Conservation (phyloP, 2,329 filamentous ascomycete species). For the Penicillium sp. region DNA sequence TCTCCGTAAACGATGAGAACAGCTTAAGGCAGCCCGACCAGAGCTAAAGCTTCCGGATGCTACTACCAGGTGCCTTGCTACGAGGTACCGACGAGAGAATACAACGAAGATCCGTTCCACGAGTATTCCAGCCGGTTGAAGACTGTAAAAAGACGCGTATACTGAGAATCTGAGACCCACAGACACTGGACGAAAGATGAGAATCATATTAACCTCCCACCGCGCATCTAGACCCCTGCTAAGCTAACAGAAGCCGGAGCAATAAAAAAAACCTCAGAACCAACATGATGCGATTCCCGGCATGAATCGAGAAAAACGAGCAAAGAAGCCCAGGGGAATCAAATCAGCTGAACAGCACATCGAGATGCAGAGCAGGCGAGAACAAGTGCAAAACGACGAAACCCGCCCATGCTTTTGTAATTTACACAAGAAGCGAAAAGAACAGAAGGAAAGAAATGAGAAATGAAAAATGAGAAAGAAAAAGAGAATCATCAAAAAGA, state of each 20-base stretch:
- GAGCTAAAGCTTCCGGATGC: background rate
- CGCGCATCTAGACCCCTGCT: constrained; percentile 18
- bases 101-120: background rate
- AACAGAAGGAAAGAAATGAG: background rate
- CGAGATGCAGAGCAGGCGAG: constrained; percentile 20
- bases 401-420: constrained; percentile 41
- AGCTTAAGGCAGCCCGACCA: background rate
- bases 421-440: constrained; percentile 31
- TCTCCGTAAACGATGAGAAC: constrained; percentile 16
- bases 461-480: background rate
- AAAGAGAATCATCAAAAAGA: constrained; percentile 7
- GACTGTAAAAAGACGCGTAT: constrained; percentile 14
- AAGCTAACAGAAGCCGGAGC: background rate
- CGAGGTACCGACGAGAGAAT: background rate
- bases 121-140: constrained; percentile 15
- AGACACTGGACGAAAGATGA: background rate
- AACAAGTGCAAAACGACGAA: constrained; percentile 24
- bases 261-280: background rate
- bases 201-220: constrained; percentile 18
- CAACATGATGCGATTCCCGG: constrained; percentile 13
- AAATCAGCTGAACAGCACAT: constrained; percentile 22
- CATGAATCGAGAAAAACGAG: background rate
- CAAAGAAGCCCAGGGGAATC: constrained; percentile 21
- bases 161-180: background rate
- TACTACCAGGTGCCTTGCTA: background rate